Conservation (phyloP, 768 basidiomycete species). For the Artomyces pyxidatus region DNA sequence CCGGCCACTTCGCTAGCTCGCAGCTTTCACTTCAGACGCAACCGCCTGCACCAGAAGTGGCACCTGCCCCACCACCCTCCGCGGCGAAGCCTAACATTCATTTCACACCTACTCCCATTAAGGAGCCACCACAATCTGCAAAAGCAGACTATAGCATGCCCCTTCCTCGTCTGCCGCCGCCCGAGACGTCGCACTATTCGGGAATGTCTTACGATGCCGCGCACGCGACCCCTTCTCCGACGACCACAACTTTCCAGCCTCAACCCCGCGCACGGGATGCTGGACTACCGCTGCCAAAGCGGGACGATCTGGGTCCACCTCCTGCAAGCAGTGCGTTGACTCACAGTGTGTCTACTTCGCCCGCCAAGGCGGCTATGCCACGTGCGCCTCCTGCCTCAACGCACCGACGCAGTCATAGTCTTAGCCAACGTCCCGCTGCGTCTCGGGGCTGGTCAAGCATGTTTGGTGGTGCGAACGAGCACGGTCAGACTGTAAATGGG, state of each 20-base stretch:
- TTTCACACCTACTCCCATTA: slow-evolving; percentile 17
- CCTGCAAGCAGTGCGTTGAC: slow-evolving; percentile 1
- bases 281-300: slow-evolving; percentile 37
- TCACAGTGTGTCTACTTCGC: slow-evolving; percentile 11
- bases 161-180: slow-evolving; percentile 71
- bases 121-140: slow-evolving; percentile 25
- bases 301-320: slow-evolving; percentile 21
- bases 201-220: slow-evolving; percentile 69
- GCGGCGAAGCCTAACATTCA: slow-evolving; percentile 17
- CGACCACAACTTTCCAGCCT: slow-evolving; percentile 46
- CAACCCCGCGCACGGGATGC: slow-evolving; percentile 63
- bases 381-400: slow-evolving; percentile 71
- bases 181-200: slow-evolving; percentile 74
- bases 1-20: slow-evolving; percentile 89
- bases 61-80: slow-evolving; percentile 13
- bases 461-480: slow-evolving; percentile 38
- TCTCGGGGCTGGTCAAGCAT: slow-evolving; percentile 51
- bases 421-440: slow-evolving; percentile 61
- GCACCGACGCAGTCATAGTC: slow-evolving; percentile 76
- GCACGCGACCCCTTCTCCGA: slow-evolving; percentile 48
- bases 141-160: slow-evolving; percentile 78
- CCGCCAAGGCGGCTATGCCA: slow-evolving; percentile 35
- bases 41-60: slow-evolving; percentile 7
- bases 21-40: slow-evolving; percentile 50
- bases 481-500: slow-evolving; percentile 11